Base-by-base conservation (phyloP, 1,284 basidiomycete species). In the Trichosporon sp. region DNA sequence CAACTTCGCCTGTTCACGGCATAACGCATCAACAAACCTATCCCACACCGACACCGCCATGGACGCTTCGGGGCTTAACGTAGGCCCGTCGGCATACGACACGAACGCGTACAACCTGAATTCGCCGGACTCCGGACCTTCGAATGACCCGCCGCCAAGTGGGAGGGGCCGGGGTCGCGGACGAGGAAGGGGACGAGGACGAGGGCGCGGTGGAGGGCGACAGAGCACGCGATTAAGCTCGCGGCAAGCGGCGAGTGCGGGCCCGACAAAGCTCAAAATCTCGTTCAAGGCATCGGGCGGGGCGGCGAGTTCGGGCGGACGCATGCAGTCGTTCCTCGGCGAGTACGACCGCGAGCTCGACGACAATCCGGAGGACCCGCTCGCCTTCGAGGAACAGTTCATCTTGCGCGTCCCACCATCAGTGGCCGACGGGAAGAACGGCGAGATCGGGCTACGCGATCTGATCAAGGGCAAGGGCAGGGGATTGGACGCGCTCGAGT, bases 351-450 rank as follows among this genome's bases (percentile, higher is more conserved):
- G 96, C 56, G 97, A 98, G 81, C 86, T 99, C 69, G 96, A 99
- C 83, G 95, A 93, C 73, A 93, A 96, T 73, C 94, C 97, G 73
- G 96, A 98, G 67, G 88, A 89, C 70, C 87, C 87, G 43, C 84
- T 99, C 71, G 90, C 91, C 3, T 98, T 99, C 79, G 97, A 99
- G 84, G 97, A 99, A 84, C 96, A 99, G 80, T 97, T 99, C 81
- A 91, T 99, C 70, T 86, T 99, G 38, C 86, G 96, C 54, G 90
- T 99, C 87, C 94, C 94, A 0, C 89, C 90, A 3, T 92, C 84
- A 19, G 74, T 85, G 2, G 83, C 84, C 67, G 81, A 82, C n/a
- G 83, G 78, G 11, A 74, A 65, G 32, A 70, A 68, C 11, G 76
- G 80, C 10, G 71, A 69, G 43, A 90, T 92, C 65, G 90, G 88